Evolutionary conservation across 2,329 filamentous ascomycete species (phyloP), one percentile per base, ranked within the genome.

Genomic region (Penicillium sp.): DNA sequence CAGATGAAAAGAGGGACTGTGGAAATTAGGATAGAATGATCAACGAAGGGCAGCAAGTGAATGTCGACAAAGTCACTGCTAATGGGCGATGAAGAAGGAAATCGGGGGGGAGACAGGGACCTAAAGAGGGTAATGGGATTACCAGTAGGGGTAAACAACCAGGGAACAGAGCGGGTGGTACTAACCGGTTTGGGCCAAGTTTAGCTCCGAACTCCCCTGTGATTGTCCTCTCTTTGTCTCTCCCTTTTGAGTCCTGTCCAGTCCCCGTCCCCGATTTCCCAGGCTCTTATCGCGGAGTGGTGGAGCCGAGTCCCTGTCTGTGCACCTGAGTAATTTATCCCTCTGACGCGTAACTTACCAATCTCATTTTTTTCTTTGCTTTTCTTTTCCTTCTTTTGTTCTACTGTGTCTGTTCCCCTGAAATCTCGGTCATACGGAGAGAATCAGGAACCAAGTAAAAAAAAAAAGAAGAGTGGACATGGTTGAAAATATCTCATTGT

Each of bases 1-100:
- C 55, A 56, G 54, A 54, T 52, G n/a, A 58, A 60, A 58, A 51
- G 58, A 60, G 49, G 58, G 56, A 56, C 48, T 55, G 58, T 56
- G 55, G 49, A 34, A 51, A 51, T 48, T 44, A 47, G 24, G 16
- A 36, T 21, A 29, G 18, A 38, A 33, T 46, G 41, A 31, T 42
- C 26, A 58, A 58, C 49, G 54, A 52, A 31, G 31, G 50, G 42
- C 43, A 49, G 49, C 47, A 43, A 47, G 42, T 39, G 47, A 38
- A 18, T 26, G 49, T 28, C 31, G 28, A 24, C 28, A 43, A 43
- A 12, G 45, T 41, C 43, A 52, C 43, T 45, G 49, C 42, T 45
- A 38, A 38, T 10, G 34, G 36, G 23, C 23, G 43, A 24, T 9
- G 31, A 24, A 28, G 18, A 39, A 26, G 31, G 34, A 42, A 43